phyloP scores from a whole-genome alignment of 2,329 filamentous ascomycete species.

The Colletotrichum theobromicola region DNA sequence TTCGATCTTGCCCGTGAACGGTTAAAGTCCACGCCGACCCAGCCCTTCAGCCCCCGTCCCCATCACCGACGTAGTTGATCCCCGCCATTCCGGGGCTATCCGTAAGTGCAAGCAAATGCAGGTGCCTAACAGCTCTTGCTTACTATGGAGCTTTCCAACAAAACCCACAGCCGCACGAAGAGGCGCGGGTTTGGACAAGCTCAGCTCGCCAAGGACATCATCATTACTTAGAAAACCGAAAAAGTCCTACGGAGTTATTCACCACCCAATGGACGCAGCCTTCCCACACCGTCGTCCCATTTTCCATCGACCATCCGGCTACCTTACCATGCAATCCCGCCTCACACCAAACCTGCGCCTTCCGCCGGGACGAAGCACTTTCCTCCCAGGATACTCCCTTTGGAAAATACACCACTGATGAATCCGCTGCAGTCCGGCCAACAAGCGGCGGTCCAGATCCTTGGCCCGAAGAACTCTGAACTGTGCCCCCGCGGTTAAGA shows the following conservation, averaged over 20 bases:
- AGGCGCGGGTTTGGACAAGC: neutral
- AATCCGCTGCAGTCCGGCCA: neutral
- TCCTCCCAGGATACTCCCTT: neutral
- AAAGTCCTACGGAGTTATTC: neutral
- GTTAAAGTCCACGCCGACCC: neutral
- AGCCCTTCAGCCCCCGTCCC: neutral
- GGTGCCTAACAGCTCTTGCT: neutral
- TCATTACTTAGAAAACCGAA: neutral
- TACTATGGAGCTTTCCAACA: neutral
- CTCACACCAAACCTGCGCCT: neutral
- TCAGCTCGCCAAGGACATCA: neutral
- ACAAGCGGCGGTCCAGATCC: neutral
- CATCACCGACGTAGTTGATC: neutral
- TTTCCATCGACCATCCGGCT: neutral
- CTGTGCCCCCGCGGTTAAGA: accelerated
- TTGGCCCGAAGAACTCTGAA: neutral
- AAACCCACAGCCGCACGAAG: neutral
- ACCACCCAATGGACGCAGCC: neutral
- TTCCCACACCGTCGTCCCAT: neutral
- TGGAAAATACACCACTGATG: neutral
- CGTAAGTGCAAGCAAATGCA: neutral
- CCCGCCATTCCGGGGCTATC: neutral
- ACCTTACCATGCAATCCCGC: neutral
- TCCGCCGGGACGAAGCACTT: neutral
- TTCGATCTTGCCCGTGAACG: neutral